Evolutionary conservation across 2,329 filamentous ascomycete genomes (phyloP).

Genomic region (Xylariaceae sp.): DNA sequence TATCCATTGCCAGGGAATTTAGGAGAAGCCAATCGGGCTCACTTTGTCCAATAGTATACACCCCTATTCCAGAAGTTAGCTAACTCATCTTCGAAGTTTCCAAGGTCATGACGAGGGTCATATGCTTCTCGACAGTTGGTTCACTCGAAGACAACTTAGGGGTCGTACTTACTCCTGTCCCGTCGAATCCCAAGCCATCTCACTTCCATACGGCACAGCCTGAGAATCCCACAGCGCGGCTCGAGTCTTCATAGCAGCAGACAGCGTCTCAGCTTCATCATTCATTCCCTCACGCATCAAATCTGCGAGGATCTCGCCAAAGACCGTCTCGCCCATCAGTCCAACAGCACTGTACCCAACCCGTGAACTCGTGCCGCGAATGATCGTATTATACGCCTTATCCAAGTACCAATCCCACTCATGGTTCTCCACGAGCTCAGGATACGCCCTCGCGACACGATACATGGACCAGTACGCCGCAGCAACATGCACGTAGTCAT

Average conservation of each 20-base stretch:
- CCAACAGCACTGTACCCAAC: constrained; percentile 43
- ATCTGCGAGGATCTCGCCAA: constrained; percentile 48
- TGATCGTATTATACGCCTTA: constrained; percentile 48
- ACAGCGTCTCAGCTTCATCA: constrained; percentile 36
- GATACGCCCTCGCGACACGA: constrained; percentile 46
- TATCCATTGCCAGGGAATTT: not conserved
- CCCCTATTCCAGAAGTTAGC: constrained; percentile 31
- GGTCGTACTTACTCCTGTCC: constrained; percentile 44
- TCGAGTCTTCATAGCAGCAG: constrained; percentile 43
- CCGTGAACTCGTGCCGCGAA: constrained; percentile 36
- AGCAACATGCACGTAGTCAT: constrained; percentile 54
- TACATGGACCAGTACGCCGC: constrained; percentile 55
- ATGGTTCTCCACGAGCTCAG: constrained; percentile 37
- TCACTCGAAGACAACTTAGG: not conserved
- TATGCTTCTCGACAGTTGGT: not conserved
- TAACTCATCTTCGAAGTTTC: not conserved
- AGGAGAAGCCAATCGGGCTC: constrained; percentile 12
- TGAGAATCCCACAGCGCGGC: constrained; percentile 46
- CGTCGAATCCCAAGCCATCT: constrained; percentile 60
- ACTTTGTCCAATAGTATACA: constrained; percentile 54
- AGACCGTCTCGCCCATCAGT: constrained; percentile 56
- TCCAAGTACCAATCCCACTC: constrained; percentile 51
- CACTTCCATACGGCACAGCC: constrained; percentile 52
- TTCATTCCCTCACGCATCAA: constrained; percentile 43
- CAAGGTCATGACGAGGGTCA: not conserved